These are phyloP conservation scores for Oryza officinalis DNA, from an alignment of 176 grass and related monocot species.

Conservation along the genomic window DNA sequence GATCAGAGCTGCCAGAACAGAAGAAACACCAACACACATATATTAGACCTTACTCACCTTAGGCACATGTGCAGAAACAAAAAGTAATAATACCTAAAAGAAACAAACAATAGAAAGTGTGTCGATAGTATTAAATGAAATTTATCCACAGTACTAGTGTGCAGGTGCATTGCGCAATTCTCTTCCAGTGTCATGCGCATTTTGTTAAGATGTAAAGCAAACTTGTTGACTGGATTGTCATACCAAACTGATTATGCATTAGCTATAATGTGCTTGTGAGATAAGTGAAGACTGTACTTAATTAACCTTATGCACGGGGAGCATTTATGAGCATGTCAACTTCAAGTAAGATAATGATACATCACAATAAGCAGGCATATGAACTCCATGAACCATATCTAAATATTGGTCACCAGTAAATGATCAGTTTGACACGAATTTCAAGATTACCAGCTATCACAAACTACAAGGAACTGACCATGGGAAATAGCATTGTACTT, in stretches of 20 bases:
- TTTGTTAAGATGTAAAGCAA: neutral
- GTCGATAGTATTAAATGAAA: neutral
- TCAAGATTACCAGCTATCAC: neutral
- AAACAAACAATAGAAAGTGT: neutral
- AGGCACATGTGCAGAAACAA: neutral
- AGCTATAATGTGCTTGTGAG: conserved; percentile 1
- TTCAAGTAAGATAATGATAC: conserved; percentile 2
- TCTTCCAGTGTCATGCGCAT: conserved; percentile 7
- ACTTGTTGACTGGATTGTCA: neutral
- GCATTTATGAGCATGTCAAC: neutral
- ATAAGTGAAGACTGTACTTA: neutral
- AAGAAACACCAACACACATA: neutral
- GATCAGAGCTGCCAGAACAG: conserved; percentile 75
- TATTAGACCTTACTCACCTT: conserved; percentile 4
- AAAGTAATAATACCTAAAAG: neutral
- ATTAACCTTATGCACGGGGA: neutral
- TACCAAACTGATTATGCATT: neutral
- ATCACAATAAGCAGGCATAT: conserved; percentile 8
- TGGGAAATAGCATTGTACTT: conserved; percentile 12
- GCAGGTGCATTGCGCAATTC: neutral
- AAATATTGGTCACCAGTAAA: conserved; percentile 11
- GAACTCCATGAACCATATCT: neutral
- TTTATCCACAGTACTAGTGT: neutral
- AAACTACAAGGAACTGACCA: conserved; percentile 31
- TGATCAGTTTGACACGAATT: conserved; percentile 19